Base-by-base conservation (phyloP, 352 stramenopile genomes). In the Globisporangium canariense region DNA sequence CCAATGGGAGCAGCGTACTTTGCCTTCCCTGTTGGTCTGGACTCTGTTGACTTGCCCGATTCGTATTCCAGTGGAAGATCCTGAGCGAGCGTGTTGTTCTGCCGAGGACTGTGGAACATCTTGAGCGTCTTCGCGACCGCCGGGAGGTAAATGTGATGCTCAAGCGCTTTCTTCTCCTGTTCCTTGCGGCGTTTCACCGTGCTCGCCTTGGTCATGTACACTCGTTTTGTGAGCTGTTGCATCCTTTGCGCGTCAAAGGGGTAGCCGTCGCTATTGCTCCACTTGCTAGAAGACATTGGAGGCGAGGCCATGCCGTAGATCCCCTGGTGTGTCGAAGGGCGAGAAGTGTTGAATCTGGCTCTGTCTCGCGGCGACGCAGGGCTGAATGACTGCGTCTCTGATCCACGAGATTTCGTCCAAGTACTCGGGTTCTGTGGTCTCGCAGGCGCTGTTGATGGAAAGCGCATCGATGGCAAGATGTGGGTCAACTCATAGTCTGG, bases 61-160 rank as follows among this genome's bases (percentile, higher is more conserved):
- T 25, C 11, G 20, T 54, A 30, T 54, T 54, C 22, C 30, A 25
- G 8, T 34, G 47, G 22, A 41, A 41, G 9, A 5, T 47, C 49
- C n/a, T 50, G 20, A 53, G 32, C 34, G 22, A 41, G 16, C n/a
- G 28, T 16, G 41, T 43, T 50, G 41, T 43, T 50, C 4, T 8
- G 18, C 22, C 53, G 51, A 14, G 52, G 52, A n/a, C 49, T 50
- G 25, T 52, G 50, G 34, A 69, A 69, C 28, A 40, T 32, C 18
- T 56, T 47, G 20, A 71, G 58, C 9, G 71, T 74, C 5, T 62
- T 63, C 43, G 70, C 60, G 13, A 78, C 66, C 2, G 74, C 66
- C 11, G 74, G 71, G 38, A 81, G 52, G 41, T 79, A 79, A 38
- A 79, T 71, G 20, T 68, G 62, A 22, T 73, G 51, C 22, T 67